Evolutionary conservation across 2,329 filamentous ascomycete species (phyloP).

Genomic region (Fusarium musae): DNA sequence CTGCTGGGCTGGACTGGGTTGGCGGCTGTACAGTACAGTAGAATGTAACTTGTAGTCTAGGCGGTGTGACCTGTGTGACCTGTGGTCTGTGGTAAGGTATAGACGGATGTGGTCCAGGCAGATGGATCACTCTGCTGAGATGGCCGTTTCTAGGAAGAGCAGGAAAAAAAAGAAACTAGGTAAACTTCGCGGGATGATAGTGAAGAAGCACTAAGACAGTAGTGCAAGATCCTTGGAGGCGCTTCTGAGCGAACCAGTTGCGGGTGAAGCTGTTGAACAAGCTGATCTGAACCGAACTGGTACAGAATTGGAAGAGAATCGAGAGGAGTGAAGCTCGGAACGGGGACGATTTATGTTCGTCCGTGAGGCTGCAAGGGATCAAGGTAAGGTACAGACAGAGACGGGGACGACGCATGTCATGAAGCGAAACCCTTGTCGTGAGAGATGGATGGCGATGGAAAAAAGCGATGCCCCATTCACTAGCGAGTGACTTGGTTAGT

Average conservation of each 20-base stretch:
- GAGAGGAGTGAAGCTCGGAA: slow-evolving; percentile 39
- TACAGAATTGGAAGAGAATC: slow-evolving; percentile 26
- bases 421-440: slow-evolving; percentile 41
- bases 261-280: slow-evolving; percentile 33
- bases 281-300: slow-evolving; percentile 40
- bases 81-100: slow-evolving; percentile 36
- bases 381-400: slow-evolving; percentile 24
- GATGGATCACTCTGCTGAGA: slow-evolving; percentile 45
- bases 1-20: slow-evolving; percentile 22
- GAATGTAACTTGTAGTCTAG: slow-evolving; percentile 28
- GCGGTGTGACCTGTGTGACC: slow-evolving; percentile 43
- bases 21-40: background rate
- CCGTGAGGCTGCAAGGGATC: slow-evolving; percentile 45
- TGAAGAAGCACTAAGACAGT: slow-evolving; percentile 45
- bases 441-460: slow-evolving; percentile 31
- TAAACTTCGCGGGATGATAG: slow-evolving; percentile 35
- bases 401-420: slow-evolving; percentile 41
- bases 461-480: slow-evolving; percentile 44
- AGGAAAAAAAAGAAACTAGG: slow-evolving; percentile 6
- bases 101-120: slow-evolving; percentile 31
- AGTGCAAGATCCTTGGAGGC: slow-evolving; percentile 38
- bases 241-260: slow-evolving; percentile 44
- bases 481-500: slow-evolving; percentile 12
- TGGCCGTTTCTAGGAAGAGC: slow-evolving; percentile 37
- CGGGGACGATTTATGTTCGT: slow-evolving; percentile 46